Evolutionary conservation across 2,329 filamentous ascomycete genomes (phyloP), one percentile per base, ranked within the genome.

Genomic region (Lecanicillium sp.): DNA sequence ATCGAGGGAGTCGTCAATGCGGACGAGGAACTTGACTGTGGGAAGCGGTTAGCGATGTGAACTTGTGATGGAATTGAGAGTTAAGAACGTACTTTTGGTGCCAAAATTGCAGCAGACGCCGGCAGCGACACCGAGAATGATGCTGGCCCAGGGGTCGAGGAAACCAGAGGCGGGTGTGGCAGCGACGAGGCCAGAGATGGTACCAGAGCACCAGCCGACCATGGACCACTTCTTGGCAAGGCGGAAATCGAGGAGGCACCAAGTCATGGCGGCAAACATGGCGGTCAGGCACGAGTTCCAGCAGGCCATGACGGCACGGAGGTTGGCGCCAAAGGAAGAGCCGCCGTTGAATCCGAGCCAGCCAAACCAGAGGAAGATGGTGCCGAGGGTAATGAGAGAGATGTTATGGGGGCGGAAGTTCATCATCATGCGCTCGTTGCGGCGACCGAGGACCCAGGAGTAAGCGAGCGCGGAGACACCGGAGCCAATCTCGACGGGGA

Each of bases 321-420:
- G 74, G 69, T 96, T 96, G 49, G 89, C 87, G 51, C 90, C 89
- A 51, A 96, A 95, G 29, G 90, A 71, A 17, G 89, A 96, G 47
- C 92, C 92, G 53, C 90, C 92, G 72, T 98, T 98, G 79, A 98
- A 98, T 40, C 89, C 92, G 48, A 98, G 74, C 92, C 92, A 98
- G 56, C 92, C 92, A 56, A 97, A 97, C 89, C 89, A 97, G 41
- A 98, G 87, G 53, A 98, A 77, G 48, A 95, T 77, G 4, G 92
- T 97, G 46, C 92, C 92, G 52, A 97, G 82, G 1, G 92, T 89
- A 65, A 98, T 95, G 56, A 97, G 77, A 5, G 89, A 95, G 49
- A 97, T 92, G 70, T 98, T 98, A 74, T 98, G 92, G 14, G 92
- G 92, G 50, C 92, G 87, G 77, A 97, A 97, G 76, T 97, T 97